A percentile compares a stretch with the other conserved stretches of the same genome.
Conservation (phyloP, 2,329 filamentous ascomycete genomes). For the Talaromyces pinophilus region DNA sequence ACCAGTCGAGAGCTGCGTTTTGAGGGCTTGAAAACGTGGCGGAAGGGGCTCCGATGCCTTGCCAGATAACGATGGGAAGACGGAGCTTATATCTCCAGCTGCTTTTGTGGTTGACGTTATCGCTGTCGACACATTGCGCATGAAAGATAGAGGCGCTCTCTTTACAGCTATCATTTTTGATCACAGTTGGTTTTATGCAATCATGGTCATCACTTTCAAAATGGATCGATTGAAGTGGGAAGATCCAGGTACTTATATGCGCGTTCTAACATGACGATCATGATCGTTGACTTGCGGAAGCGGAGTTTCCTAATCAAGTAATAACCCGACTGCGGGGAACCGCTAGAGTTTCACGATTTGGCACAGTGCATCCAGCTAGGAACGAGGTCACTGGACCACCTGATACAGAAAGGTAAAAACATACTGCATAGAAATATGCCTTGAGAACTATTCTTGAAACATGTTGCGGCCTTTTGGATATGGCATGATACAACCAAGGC, state of each 20-base stretch:
- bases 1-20: constrained; percentile 39
- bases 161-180: constrained; percentile 1
- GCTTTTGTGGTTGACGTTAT: constrained; percentile 43
- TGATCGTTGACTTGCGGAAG: not conserved
- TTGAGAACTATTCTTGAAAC: too few relatives aligned
- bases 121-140: constrained; percentile 18
- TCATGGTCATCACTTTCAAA: not conserved
- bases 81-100: constrained; percentile 50
- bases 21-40: constrained; percentile 45
- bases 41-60: constrained; percentile 45
- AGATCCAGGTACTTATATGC: not conserved
- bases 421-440: too few relatives aligned
- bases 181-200: not conserved
- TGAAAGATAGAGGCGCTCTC: not conserved
- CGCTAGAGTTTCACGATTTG: too few relatives aligned
- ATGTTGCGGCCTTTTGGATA: too few relatives aligned
- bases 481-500: too few relatives aligned
- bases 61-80: constrained; percentile 46
- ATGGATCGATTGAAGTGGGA: not conserved
- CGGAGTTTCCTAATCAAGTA: not conserved
- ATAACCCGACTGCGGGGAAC: not conserved
- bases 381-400: too few relatives aligned
- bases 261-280: not conserved
- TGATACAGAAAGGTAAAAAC: too few relatives aligned
- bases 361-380: too few relatives aligned